Evolutionary conservation across 306 rosid species (phyloP).

Genomic region (Rosa multiflora): DNA sequence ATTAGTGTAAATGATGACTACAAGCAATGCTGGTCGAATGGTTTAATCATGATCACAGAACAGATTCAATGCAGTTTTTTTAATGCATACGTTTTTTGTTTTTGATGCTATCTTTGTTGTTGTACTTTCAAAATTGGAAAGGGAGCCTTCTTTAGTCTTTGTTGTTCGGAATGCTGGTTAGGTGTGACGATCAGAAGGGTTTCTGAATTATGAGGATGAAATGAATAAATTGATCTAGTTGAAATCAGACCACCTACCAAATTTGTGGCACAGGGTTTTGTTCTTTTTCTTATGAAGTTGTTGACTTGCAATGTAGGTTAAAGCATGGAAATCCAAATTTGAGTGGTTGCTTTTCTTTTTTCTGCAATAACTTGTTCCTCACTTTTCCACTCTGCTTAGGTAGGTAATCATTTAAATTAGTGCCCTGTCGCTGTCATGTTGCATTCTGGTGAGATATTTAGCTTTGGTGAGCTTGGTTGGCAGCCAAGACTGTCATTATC

Average conservation of each 20-base stretch:
- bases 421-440: background rate
- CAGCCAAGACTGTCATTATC: background rate
- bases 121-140: background rate
- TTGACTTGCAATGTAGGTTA: background rate
- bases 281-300: background rate
- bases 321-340: background rate
- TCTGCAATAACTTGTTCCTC: background rate
- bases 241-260: constrained; percentile 10
- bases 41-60: background rate
- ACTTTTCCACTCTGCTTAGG: background rate
- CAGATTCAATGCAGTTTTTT: background rate
- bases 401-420: background rate
- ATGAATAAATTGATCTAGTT: background rate
- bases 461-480: constrained; percentile 5
- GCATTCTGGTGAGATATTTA: constrained; percentile 2
- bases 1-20: background rate
- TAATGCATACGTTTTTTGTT: background rate
- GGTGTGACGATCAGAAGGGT: background rate
- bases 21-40: background rate
- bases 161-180: background rate
- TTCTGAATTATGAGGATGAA: background rate
- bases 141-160: background rate
- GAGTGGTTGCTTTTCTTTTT: too few relatives aligned
- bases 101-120: background rate
- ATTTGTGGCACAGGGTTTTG: background rate